Base-by-base conservation (phyloP, 495 filamentous ascomycete genomes). In the Aspergillus leporis region DNA sequence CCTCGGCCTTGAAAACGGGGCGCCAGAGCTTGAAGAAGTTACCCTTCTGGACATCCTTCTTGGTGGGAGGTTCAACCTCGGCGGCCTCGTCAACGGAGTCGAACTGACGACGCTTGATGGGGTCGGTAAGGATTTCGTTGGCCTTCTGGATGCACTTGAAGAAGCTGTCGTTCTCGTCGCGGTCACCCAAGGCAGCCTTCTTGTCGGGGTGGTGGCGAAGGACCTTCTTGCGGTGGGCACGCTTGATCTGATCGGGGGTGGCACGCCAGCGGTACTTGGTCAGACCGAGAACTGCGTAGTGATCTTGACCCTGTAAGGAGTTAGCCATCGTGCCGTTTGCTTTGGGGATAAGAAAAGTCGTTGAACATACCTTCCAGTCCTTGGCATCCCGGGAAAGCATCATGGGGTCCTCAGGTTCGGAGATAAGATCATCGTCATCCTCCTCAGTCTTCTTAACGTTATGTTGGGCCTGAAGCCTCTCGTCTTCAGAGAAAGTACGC, bases 141-240 rank as follows among this genome's bases (percentile, higher is more conserved):
- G 94, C 94, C 74, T 96, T 97, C 81, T 98, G 94, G 73, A 98
- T 98, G 76, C 94, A 98, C 83, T 98, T 98, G 88, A 98, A 98
- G 84, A 98, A 98, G 66, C 87, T 89, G 77, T 98, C 94, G 78
- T 96, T 92, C 75, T 98, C 92, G 62, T 87, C 86, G 60, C 80
- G 83, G 60, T 94, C 91, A 38, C 75, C 74, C 52, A 87, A 82
- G 38, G 94, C 93, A 30, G 94, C 94, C 79, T 94, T 96, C 88
- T 98, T 98, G 70, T 98, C 94, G 55, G 94, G 94, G 71, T 98
- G 94, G 73, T 98, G 94, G 78, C 90, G 92, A 38, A 98, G 88
- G 56, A 98, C 94, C 87, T 98, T 98, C 87, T 97, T 97, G 78
- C 94, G 90, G 81, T 98, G 93, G 66, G 94, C 95, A 61, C 89